phyloP scores from a whole-genome alignment of 2,329 filamentous ascomycete genomes.

The Xylariomycetidae sp. region DNA sequence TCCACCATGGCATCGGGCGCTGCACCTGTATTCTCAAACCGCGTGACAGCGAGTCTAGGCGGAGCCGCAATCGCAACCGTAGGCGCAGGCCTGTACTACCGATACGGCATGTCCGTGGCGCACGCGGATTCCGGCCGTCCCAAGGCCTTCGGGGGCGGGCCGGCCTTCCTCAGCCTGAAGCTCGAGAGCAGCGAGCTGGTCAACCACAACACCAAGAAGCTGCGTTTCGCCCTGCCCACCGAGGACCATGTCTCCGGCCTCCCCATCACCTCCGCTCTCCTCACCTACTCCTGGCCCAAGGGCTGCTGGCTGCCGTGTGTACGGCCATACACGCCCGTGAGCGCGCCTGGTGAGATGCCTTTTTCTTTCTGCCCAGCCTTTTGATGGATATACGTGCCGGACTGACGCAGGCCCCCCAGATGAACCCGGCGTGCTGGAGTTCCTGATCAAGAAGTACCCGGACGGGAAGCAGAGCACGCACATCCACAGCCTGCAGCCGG shows the following conservation, averaged over 20 bases:
- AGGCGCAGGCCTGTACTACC: slow-evolving; percentile 19
- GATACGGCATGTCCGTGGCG: slow-evolving; percentile 14
- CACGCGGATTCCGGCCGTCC: slow-evolving; percentile 21
- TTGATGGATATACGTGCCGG: background rate
- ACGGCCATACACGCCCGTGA: slow-evolving; percentile 62
- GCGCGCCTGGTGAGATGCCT: slow-evolving; percentile 35
- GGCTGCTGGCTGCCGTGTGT: slow-evolving; percentile 53
- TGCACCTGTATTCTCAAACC: slow-evolving; percentile 3
- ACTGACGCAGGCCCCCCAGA: slow-evolving; percentile 29
- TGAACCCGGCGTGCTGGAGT: slow-evolving; percentile 52
- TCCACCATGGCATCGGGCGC: too few species aligned
- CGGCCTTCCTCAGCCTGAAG: slow-evolving; percentile 39
- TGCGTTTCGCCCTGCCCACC: slow-evolving; percentile 50
- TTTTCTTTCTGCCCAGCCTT: background rate
- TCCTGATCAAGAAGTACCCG: slow-evolving; percentile 65
- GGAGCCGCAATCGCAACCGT: slow-evolving; percentile 13
- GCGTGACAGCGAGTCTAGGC: slow-evolving; percentile 5
- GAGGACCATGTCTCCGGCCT: slow-evolving; percentile 42
- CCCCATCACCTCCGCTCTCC: slow-evolving; percentile 46
- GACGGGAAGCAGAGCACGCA: slow-evolving; percentile 58
- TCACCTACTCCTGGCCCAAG: slow-evolving; percentile 54
- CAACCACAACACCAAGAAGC: slow-evolving; percentile 53
- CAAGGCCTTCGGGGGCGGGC: slow-evolving; percentile 28
- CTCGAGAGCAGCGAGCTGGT: slow-evolving; percentile 46
- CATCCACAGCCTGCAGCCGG: slow-evolving; percentile 59